Evolutionary conservation across 2,329 filamentous ascomycete genomes (phyloP), one percentile per base, ranked within the genome.

Genomic region (Elsinoe ampelina): DNA sequence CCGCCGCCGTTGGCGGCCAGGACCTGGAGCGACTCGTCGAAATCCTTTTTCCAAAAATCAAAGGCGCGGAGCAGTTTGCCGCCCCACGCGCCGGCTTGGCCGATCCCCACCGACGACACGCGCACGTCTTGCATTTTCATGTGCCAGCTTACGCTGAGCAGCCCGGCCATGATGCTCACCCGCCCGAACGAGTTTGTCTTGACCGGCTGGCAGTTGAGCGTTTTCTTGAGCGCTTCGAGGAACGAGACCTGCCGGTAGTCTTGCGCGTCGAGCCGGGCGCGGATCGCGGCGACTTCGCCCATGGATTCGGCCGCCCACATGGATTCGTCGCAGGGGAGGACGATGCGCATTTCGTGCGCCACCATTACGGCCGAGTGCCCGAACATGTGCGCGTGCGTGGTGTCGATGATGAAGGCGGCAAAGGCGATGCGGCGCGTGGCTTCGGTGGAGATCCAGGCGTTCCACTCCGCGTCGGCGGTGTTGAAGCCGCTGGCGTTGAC

Each of bases 331-430:
- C 92, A 97, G 0, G 93, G 93, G 42, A 98, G 73, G 0, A 90
- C 89, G 7, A 97, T 77, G 51, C 89, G 83, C 81, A 98, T 89
- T 71, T 97, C 93, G 65, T 97, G 91, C 2, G 91, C 90, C 6
- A 95, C 90, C 92, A 97, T 96, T 42, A 95, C 90, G 0, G 89
- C 92, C 2, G 91, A 93, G 70, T 97, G 93, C 0, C 92, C 93
- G 70, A 97, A 97, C 87, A 98, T 96, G 26, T 90, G 95, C 1
- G 91, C 90, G 70, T 98, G 93, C 1, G 91, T 95, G 3, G 91
- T 95, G 69, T 98, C 93, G 62, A 97, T 85, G 42, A 96, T 83
- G 67, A 97, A 97, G 0, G 93, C 93, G 0, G 88, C 90, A 72
- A 96, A 97, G 0, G 92, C 93, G 2, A 87, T 89, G 58, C 93